phyloP scores from a whole-genome alignment of 306 rosid genomes.

The Styphnolobium japonicum region DNA sequence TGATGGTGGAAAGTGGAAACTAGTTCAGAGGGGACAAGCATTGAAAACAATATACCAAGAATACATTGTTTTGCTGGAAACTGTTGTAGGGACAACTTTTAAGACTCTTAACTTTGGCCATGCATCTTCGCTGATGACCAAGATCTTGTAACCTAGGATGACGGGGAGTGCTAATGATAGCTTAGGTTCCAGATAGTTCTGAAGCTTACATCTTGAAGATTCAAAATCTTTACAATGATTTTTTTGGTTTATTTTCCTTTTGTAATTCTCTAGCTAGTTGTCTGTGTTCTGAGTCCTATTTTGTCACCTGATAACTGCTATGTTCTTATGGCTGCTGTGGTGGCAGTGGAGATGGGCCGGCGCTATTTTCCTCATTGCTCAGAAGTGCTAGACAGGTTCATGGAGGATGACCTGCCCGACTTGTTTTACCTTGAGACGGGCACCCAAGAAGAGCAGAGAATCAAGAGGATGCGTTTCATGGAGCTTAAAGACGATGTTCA shows the following conservation, averaged over 20 bases:
- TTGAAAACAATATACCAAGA: not conserved
- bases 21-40: not conserved
- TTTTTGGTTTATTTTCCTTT: not conserved
- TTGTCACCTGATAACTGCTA: not conserved
- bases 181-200: not conserved
- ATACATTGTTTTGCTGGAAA: no score
- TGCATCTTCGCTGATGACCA: not conserved
- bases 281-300: not conserved
- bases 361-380: conserved; percentile 93
- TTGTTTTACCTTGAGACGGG: conserved; percentile 72
- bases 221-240: not conserved
- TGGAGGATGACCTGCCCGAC: conserved; percentile 78
- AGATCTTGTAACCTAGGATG: not conserved
- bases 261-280: not conserved
- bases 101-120: not conserved
- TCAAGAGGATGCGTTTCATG: conserved; percentile 67
- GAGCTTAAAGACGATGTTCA: conserved; percentile 89
- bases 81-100: no score
- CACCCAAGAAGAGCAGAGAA: conserved; percentile 63
- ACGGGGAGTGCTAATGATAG: not conserved
- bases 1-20: no score
- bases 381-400: conserved; percentile 80
- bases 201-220: not conserved
- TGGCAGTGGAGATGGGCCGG: conserved; percentile 80
- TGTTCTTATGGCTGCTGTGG: not conserved